These are phyloP conservation scores for Themeda triandra DNA, from an alignment of 176 grass and related monocot genomes.

Conservation along the genomic window DNA sequence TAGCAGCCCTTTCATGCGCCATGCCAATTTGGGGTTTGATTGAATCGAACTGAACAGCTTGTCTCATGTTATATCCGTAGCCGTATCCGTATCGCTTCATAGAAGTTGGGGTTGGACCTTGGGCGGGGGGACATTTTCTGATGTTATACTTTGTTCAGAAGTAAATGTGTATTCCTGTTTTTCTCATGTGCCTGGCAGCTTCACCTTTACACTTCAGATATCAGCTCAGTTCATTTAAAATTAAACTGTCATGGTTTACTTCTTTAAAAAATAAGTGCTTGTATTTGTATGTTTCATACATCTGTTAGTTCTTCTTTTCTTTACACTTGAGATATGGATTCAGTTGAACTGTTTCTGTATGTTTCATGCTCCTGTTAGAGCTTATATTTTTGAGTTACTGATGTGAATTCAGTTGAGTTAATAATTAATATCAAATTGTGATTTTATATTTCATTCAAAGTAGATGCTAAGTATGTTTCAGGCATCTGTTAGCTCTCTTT, in stretches of 20 bases:
- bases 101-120: neutral
- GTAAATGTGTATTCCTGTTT: neutral
- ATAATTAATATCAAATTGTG: neutral
- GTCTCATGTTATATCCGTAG: neutral
- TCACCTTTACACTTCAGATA: neutral
- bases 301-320: neutral
- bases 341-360: neutral
- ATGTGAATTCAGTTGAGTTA: neutral
- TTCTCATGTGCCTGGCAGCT: neutral
- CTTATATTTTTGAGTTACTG: neutral
- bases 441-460: neutral
- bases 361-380: neutral
- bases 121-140: neutral
- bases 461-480: neutral
- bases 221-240: neutral
- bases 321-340: neutral
- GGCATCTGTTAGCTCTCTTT: neutral
- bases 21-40: neutral
- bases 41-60: neutral
- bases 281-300: neutral
- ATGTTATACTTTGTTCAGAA: neutral
- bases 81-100: neutral
- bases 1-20: neutral
- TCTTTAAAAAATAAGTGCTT: neutral
- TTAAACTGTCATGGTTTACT: neutral